These are phyloP conservation scores for Xylaria acuta DNA, from an alignment of 495 filamentous ascomycete genomes.

Conservation along the genomic window DNA sequence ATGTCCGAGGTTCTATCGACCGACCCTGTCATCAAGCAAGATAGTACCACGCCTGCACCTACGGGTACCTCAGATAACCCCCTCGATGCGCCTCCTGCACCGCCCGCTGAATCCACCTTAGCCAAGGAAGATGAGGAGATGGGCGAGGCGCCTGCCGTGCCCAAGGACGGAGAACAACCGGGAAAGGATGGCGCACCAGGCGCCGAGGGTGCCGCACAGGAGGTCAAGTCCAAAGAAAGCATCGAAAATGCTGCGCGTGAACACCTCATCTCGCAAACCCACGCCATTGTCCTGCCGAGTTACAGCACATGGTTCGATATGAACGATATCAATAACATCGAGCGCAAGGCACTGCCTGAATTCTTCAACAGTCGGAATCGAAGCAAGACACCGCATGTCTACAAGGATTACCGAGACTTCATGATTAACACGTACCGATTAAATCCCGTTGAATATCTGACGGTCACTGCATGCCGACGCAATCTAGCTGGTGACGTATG, in stretches of 20 bases:
- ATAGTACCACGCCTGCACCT: slow-evolving; percentile 57
- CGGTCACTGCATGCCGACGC: slow-evolving; percentile 94
- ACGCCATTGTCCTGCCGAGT: slow-evolving; percentile 92
- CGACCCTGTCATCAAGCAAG: slow-evolving; percentile 60
- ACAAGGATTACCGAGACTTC: slow-evolving; percentile 98
- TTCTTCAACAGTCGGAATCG: slow-evolving; percentile 98
- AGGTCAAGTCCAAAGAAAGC: slow-evolving; percentile 72
- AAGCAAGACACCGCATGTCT: slow-evolving; percentile 96
- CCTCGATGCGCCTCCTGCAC: slow-evolving; percentile 81
- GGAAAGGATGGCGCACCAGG: slow-evolving; percentile 49
- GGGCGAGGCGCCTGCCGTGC: slow-evolving; percentile 69
- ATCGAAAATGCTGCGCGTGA: slow-evolving; percentile 84
- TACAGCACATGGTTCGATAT: slow-evolving; percentile 99
- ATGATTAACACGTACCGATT: slow-evolving; percentile 99
- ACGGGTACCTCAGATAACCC: slow-evolving; percentile 76
- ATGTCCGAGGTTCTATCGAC: slow-evolving; percentile 56
- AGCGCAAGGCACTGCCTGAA: slow-evolving; percentile 90
- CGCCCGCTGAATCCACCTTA: slow-evolving; percentile 66
- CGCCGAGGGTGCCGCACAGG: slow-evolving; percentile 46
- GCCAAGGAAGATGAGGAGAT: slow-evolving; percentile 85
- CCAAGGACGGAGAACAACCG: slow-evolving; percentile 53
- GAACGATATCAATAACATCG: slow-evolving; percentile 84
- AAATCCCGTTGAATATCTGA: slow-evolving; percentile 94
- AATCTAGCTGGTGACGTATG: slow-evolving; percentile 98
- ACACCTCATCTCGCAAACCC: slow-evolving; percentile 89